Base-by-base conservation (phyloP, 768 basidiomycete species). In the Macrolepiota fuliginosa region DNA sequence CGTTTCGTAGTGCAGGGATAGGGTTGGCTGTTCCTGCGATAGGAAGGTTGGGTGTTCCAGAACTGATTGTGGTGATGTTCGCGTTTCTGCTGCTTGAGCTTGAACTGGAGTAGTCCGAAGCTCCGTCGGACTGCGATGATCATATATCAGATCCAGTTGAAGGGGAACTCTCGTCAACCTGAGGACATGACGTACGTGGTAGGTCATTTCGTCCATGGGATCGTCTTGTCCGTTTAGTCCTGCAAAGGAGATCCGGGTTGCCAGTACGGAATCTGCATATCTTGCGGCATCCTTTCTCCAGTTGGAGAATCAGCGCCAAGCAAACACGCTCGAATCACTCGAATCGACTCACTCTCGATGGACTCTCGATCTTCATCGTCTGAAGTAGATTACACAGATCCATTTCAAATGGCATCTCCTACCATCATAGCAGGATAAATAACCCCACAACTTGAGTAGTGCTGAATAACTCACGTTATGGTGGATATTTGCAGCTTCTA, bases 361-460 rank as follows among this genome's bases (percentile, higher is more conserved):
- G 64, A 61, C 64, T 54, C 32, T 73, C 78, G 10, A 85, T 71
- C 53, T 78, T 79, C 80, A 87, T 79, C 15, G 77, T 76, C 54
- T 81, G 79, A 39, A 87, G 61, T 0, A 86, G 72, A 51, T 78
- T 75, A 67, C 85, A 86, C 27, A 87, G 73, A 69, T 86, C 82
- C 61, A 81, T 70, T 54, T 81, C 79, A 61, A 70, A 61, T 54
- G 53, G 60, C 35, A 55, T 45, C 32, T 61, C 45, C 60, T 61
- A n/a, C 25, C 25, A 27, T 27, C 22, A 49, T 12, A 49, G 4
- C 1, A 22, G 22, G 47, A 27, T 49, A 10, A 49, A 15, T 13
- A 25, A 27, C 25, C 25, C 4, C 2, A 4, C 25, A 49, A n/a
- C n/a, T n/a, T 49, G 2, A 12, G 10, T 32, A 11, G 47, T 0